Conservation (phyloP, 2,329 filamentous ascomycete genomes). For the Herpotrichia juniperi region DNA sequence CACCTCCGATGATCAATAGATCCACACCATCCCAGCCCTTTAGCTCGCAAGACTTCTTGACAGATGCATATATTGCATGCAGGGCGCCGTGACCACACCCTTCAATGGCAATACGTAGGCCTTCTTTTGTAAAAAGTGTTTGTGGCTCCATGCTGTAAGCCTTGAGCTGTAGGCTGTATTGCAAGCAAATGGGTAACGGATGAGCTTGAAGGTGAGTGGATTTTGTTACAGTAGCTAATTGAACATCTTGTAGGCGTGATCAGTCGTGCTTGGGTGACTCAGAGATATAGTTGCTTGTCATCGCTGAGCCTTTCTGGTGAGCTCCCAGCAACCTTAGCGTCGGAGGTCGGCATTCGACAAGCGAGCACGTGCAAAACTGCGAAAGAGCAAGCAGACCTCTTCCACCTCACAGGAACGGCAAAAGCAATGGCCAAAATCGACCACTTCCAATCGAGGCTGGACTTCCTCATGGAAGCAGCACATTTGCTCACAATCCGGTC, state of each 20-base stretch:
- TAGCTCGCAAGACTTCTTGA: slow-evolving; percentile 69
- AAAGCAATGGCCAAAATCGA: slow-evolving; percentile 25
- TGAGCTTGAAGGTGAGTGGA: too few species aligned
- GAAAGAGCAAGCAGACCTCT: background rate
- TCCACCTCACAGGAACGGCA: slow-evolving; percentile 8
- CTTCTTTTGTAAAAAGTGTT: slow-evolving; percentile 26
- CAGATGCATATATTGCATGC: slow-evolving; percentile 86
- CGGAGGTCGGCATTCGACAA: slow-evolving; percentile 10
- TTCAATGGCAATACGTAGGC: slow-evolving; percentile 78
- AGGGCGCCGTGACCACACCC: slow-evolving; percentile 93
- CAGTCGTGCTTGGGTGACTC: background rate
- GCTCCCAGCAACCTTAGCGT: slow-evolving; percentile 3
- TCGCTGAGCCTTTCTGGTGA: background rate
- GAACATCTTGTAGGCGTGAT: background rate
- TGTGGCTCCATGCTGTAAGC: slow-evolving; percentile 29
- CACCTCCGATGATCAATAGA: slow-evolving; percentile 90
- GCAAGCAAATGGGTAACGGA: background rate
- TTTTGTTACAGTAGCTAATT: background rate
- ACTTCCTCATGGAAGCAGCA: slow-evolving; percentile 43
- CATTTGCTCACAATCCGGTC: slow-evolving; percentile 35
- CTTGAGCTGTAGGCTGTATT: background rate
- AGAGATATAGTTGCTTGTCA: background rate
- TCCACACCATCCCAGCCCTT: slow-evolving; percentile 84
- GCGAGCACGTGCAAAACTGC: slow-evolving; percentile 4
- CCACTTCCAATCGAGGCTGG: slow-evolving; percentile 26